Evolutionary conservation across 2,329 filamentous ascomycete species (phyloP).

Genomic region (Epichloe sylvatica): DNA sequence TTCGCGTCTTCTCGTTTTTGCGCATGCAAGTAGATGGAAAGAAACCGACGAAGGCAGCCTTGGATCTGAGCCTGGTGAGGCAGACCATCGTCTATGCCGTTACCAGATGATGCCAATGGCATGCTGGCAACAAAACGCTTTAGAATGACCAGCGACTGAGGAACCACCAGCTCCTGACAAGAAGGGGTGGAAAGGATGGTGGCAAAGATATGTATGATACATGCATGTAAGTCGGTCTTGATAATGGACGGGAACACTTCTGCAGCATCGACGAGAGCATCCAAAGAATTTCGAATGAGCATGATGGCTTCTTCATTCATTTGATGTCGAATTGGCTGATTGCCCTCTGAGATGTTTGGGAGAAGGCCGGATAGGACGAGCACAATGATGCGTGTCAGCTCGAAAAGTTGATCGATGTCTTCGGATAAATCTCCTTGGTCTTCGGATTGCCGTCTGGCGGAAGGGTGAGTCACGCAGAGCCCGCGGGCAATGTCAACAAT

Average conservation of each 20-base stretch:
- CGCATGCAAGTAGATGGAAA: conserved; percentile 62
- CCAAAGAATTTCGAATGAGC: conserved; percentile 65
- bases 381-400: conserved; percentile 90
- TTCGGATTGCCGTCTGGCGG: conserved; percentile 44
- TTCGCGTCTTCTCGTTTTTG: conserved; percentile 63
- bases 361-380: conserved; percentile 78
- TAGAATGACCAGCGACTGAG: conserved; percentile 78
- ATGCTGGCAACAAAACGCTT: conserved; percentile 79
- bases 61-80: conserved; percentile 58
- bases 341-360: conserved; percentile 62
- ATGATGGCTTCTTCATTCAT: conserved; percentile 78
- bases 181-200: conserved; percentile 73
- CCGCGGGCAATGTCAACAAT: conserved; percentile 91
- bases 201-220: conserved; percentile 91
- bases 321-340: conserved; percentile 53
- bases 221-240: conserved; percentile 89
- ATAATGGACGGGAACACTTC: conserved; percentile 95
- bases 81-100: conserved; percentile 25
- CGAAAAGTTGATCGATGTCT: conserved; percentile 95
- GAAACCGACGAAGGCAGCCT: conserved; percentile 68
- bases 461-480: conserved; percentile 81
- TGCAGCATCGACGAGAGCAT: conserved; percentile 83
- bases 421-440: conserved; percentile 76
- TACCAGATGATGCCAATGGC: conserved; percentile 31
- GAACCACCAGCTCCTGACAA: conserved; percentile 80